Base-by-base conservation (phyloP, 345 rosid species). In the Eucalyptus fibrosa region DNA sequence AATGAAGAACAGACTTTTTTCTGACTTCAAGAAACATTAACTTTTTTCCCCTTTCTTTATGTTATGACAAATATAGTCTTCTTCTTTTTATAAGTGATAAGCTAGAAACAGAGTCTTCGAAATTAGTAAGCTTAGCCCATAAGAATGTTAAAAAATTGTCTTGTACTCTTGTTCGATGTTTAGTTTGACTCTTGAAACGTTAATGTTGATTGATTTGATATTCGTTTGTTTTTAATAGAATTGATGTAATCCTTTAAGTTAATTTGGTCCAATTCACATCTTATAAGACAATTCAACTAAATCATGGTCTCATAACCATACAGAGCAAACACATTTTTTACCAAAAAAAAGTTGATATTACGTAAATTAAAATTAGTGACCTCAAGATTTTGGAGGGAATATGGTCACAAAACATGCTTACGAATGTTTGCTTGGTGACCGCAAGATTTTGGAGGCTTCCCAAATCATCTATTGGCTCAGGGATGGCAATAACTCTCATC, bases 301-400 rank as follows among this genome's bases (percentile, higher is more conserved):
- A 60, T 60, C 16, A 28, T 5, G 67, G n/a, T 60, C 7, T 12
- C 16, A 59, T 1, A 59, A 26, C n/a, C 15, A 11, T 1, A 59
- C 2, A 1, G 15, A 59, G n/a, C 65, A 24, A 59, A 0, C 65
- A 26, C n/a, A 59, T 56, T 56, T 21, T 56, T 0, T 4, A 23
- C 2, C 2, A 0, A 56, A 23, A 24, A 30, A 62, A 0, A 62
- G 72, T 30, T 62, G 72, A 65, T n/a, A 60, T 60, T 12, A 10
- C 0, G 0, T 26, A 60, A 60, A 60, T 60, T 60, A 60, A 28
- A 60, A 60, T 12, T 26, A 28, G 69, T 28, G 32, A 28, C 1
- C 0, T 0, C 8, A 53, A 0, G 26, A 53, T 53, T 53, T 21
- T 53, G 1, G 24, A 21, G 59, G 59, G 5, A 53, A 1, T 53